These are phyloP conservation scores for Ceratopteris richardii DNA, from an alignment of 75 land plant species.

Conservation along the genomic window DNA sequence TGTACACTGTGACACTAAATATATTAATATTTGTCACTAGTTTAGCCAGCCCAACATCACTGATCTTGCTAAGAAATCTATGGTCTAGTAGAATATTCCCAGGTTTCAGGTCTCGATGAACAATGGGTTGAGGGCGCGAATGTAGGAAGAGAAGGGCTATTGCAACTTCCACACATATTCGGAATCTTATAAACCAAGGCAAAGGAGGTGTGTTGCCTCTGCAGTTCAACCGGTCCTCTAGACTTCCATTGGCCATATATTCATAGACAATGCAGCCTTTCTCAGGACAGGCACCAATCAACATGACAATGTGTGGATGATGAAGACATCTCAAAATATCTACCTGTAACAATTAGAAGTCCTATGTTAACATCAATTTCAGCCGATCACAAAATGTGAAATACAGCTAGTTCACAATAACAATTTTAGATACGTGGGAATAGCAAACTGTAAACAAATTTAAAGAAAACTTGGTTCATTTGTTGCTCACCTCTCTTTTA, in stretches of 20 bases:
- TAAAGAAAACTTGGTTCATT: no score
- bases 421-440: no score
- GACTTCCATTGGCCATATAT: constrained; percentile 54
- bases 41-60: constrained; percentile 41
- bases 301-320: constrained; percentile 40
- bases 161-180: constrained; percentile 29
- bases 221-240: constrained; percentile 37
- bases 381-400: no score
- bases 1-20: constrained; percentile 5
- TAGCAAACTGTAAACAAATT: no score
- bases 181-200: constrained; percentile 26
- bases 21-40: constrained; percentile 17
- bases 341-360: constrained; percentile 20
- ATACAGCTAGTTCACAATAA: no score
- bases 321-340: constrained; percentile 31
- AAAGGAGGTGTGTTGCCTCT: constrained; percentile 14
- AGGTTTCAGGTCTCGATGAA: constrained; percentile 52
- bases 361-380: no score
- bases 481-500: constrained; percentile 45
- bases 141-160: constrained; percentile 36
- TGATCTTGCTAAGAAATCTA: constrained; percentile 40
- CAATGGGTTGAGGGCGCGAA: constrained; percentile 32
- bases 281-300: constrained; percentile 41
- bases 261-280: constrained; percentile 42
- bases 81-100: constrained; percentile 42